A percentile compares a stretch with the other conserved stretches of the same genome.
These are phyloP conservation scores for Pseudogymnoascus sp. DNA, from an alignment of 2,329 filamentous ascomycete genomes.

Conservation along the genomic window DNA sequence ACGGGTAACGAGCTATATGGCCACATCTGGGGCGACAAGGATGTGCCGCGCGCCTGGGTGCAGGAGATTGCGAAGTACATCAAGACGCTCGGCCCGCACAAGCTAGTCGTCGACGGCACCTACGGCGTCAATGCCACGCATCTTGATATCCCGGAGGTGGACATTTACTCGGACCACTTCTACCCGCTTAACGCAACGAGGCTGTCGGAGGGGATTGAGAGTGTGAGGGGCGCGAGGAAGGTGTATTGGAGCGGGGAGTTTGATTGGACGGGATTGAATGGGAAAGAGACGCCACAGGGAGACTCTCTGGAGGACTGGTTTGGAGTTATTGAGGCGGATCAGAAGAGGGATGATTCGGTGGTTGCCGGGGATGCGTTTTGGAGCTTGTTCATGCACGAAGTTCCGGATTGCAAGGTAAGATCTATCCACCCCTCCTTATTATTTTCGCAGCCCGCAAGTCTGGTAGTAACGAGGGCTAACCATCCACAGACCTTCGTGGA, in stretches of 20 bases:
- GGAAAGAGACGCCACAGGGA: slow-evolving; percentile 17
- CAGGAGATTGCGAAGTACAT: slow-evolving; percentile 35
- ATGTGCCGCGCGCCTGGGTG: slow-evolving; percentile 37
- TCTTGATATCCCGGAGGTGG: slow-evolving; percentile 35
- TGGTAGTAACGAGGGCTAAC: too few relatives aligned
- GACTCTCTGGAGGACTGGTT: slow-evolving; percentile 34
- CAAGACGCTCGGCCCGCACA: slow-evolving; percentile 34
- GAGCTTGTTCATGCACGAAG: slow-evolving; percentile 39
- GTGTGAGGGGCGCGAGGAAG: slow-evolving; percentile 29
- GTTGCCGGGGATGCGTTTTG: slow-evolving; percentile 38
- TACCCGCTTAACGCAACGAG: slow-evolving; percentile 36
- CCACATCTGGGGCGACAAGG: slow-evolving; percentile 35
- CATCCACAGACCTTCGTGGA: slow-evolving; percentile 32
- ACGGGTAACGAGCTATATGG: slow-evolving; percentile 42
- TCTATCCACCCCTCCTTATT: background rate
- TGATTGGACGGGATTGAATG: slow-evolving; percentile 33
- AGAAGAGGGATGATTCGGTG: slow-evolving; percentile 19
- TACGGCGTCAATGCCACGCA: slow-evolving; percentile 40
- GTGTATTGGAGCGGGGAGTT: slow-evolving; percentile 41
- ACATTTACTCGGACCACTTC: slow-evolving; percentile 41
- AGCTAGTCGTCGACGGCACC: slow-evolving; percentile 40
- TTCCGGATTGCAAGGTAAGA: slow-evolving; percentile 35
- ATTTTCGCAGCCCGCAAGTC: too few relatives aligned
- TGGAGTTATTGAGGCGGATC: slow-evolving; percentile 31
- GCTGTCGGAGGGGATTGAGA: slow-evolving; percentile 31